Evolutionary conservation across 1,139 yeast genomes (phyloP), one percentile per base, ranked within the genome.

Genomic region (Arxiozyma slooffiae): DNA sequence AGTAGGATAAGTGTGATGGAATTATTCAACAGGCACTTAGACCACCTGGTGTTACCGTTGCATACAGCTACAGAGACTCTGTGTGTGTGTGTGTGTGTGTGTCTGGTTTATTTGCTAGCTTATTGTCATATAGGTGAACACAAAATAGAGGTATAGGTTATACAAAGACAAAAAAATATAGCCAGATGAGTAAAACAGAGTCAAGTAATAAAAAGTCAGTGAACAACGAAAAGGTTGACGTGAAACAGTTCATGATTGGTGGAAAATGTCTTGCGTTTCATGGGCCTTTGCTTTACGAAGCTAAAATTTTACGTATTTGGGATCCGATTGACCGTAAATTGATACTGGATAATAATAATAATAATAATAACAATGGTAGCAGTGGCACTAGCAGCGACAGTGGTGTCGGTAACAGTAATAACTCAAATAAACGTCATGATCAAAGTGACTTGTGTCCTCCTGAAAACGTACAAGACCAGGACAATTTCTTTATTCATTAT

Each of bases 241-340:
- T 30, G 36, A 30, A 11, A 16, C 36, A 30, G 36, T 30, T 30
- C 14, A 7, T 30, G 11, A n/a, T 30, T 30, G 36, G 36, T 30
- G 36, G n/a, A n/a, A 30, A 30, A 30, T 30, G 36, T 30, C 36
- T 30, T 30, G 36, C 36, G 4, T 30, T 30, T n/a, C 36, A 30
- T 11, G 36, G 97, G 0, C 96, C 96, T 3, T 68, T 90, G 57
- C 76, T 90, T 14, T 90, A 90, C 64, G 96, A 89, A 67, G 96
- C 97, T 55, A 87, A 85, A 64, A 79, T 90, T 18, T 63, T 85
- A 11, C 36, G 36, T 30, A 30, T 30, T 30, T 30, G 36, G 36
- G 6, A 30, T 30, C 36, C 36, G 14, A 11, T 14, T 30, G 36
- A 7, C 11, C 2, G 4, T 30, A 30, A 30, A 30, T 30, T 30